Percentiles rank a stretch among this genome's conserved stretches.
These are phyloP conservation scores for Astrephomene gubernaculifera DNA, from an alignment of 139 green algal species.

Conservation along the genomic window DNA sequence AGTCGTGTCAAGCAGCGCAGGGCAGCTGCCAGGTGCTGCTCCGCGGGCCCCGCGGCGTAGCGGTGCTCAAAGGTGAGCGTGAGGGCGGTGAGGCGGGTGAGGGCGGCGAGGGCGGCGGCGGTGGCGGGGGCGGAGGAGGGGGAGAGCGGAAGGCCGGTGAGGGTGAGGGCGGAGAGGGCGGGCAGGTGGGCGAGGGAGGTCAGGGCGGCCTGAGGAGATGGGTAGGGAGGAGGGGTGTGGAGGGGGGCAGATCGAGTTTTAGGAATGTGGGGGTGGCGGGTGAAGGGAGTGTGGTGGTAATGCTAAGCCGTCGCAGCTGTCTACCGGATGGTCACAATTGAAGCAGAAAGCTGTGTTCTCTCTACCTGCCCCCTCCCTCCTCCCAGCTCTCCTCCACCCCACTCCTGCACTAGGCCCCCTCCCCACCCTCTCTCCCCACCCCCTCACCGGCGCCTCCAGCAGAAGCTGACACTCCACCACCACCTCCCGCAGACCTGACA, in stretches of 20 bases:
- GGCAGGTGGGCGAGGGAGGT: background rate
- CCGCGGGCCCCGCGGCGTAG: background rate
- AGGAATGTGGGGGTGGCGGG: background rate
- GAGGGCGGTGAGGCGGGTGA: conserved; percentile 11
- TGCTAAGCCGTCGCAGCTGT: background rate
- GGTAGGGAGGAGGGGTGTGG: background rate
- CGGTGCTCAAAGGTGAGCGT: conserved; percentile 18
- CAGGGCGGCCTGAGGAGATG: background rate
- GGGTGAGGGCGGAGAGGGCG: background rate
- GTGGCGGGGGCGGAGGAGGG: background rate
- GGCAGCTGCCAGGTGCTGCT: conserved; percentile 3
- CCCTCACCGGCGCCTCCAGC: background rate
- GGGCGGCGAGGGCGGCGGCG: background rate
- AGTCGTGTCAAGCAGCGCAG: no score
- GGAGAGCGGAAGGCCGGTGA: conserved; percentile 17
- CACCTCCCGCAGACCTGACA: conserved; percentile 8
- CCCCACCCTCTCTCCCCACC: background rate
- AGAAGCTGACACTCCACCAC: conserved; percentile 23
- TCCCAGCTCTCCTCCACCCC: background rate
- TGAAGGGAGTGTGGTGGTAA: background rate
- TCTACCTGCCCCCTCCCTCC: background rate
- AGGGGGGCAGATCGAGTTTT: background rate
- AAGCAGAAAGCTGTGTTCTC: background rate
- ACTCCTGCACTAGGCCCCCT: background rate
- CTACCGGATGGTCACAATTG: background rate